Evolutionary conservation across 331 rosid genomes (phyloP).

Genomic region (Quercus lobata): DNA sequence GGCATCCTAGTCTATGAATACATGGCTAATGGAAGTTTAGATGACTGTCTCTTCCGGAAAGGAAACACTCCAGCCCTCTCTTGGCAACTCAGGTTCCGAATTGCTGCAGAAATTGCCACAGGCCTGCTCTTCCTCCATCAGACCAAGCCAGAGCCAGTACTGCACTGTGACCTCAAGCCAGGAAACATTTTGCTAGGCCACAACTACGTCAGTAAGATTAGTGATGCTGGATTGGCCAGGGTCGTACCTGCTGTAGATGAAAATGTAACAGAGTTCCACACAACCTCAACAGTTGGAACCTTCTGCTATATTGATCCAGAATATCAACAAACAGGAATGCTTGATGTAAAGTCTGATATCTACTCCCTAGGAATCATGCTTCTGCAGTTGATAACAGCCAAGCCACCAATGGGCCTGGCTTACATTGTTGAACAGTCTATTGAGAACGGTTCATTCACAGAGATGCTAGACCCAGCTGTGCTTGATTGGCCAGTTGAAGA

Average conservation of each 20-base stretch:
- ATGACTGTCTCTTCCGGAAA: no score
- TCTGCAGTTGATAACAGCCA: constrained; percentile 73
- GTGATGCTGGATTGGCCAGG: constrained; percentile 68
- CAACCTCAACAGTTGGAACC: constrained; percentile 91
- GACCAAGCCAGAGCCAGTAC: constrained; percentile 90
- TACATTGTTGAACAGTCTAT: constrained; percentile 41
- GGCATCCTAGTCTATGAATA: no score
- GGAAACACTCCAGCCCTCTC: no score
- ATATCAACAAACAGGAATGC: constrained; percentile 27
- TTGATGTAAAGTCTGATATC: constrained; percentile 87
- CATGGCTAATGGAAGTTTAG: no score
- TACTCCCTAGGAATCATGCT: constrained; percentile 83
- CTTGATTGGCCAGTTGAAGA: constrained; percentile 71
- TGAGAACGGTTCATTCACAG: constrained; percentile 41
- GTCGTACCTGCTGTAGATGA: constrained; percentile 80
- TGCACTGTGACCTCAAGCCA: constrained; percentile 81
- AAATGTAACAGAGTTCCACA: constrained; percentile 64
- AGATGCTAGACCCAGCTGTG: constrained; percentile 65
- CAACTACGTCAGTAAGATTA: no score
- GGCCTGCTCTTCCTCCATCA: constrained; percentile 90
- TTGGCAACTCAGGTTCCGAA: no score
- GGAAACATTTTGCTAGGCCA: no score
- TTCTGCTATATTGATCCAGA: constrained; percentile 91
- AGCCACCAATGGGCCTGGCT: constrained; percentile 77
- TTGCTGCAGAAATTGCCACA: constrained; percentile 32